Conservation (phyloP, 2,329 filamentous ascomycete genomes). For the Calonectria pteridis region DNA sequence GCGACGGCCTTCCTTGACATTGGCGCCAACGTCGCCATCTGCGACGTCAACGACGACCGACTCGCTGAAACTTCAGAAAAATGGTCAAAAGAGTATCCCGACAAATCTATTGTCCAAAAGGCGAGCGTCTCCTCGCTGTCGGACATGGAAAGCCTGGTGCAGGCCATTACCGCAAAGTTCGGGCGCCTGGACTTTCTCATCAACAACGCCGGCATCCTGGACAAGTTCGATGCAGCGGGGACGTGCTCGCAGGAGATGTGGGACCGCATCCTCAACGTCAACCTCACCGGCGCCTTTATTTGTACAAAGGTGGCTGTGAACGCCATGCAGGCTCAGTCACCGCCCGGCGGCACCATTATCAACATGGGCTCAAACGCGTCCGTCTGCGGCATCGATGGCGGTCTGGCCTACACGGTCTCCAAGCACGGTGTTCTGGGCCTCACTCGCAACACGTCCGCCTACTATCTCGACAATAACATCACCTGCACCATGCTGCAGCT, state of each 20-base stretch:
- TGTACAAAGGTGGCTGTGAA: slow-evolving; percentile 61
- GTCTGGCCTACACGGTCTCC: slow-evolving; percentile 52
- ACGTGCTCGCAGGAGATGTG: not conserved
- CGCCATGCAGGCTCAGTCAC: slow-evolving; percentile 28
- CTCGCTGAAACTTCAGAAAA: not conserved
- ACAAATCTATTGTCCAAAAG: not conserved
- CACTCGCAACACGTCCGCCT: not conserved
- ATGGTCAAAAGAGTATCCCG: not conserved
- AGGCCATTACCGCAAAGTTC: not conserved
- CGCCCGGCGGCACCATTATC: slow-evolving; percentile 59
- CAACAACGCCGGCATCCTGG: not conserved
- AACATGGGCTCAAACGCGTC: slow-evolving; percentile 63
- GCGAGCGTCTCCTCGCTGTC: not conserved
- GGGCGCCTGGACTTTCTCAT: not conserved
- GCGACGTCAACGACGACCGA: not conserved
- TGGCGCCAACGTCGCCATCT: not conserved
- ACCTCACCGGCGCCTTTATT: not conserved
- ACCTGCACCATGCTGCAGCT: not conserved
- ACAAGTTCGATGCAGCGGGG: not conserved
- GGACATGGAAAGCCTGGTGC: not conserved
- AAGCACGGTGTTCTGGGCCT: not conserved
- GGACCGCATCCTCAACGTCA: not conserved
- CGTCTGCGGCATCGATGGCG: slow-evolving; percentile 53
- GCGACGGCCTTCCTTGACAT: not conserved
- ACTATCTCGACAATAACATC: not conserved